Evolutionary conservation across 495 filamentous ascomycete genomes (phyloP).

Genomic region (Bacidia rubella): DNA sequence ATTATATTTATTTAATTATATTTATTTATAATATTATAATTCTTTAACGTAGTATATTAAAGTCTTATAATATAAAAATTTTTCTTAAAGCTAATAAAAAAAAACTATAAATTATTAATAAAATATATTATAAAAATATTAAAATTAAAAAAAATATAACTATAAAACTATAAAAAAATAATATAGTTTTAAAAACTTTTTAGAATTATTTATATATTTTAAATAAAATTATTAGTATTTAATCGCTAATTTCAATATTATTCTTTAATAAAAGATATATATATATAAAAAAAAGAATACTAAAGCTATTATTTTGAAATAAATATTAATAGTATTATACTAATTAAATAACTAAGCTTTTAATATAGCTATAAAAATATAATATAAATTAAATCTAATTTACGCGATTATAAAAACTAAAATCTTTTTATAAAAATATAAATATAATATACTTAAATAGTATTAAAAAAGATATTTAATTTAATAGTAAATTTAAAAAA

Average conservation of each 20-base stretch:
- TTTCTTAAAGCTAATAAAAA: background rate
- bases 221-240: too few relatives aligned
- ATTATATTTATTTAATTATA: background rate
- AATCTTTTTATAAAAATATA: conserved; percentile 1
- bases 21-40: background rate
- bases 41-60: background rate
- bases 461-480: background rate
- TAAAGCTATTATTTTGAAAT: too few relatives aligned
- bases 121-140: background rate
- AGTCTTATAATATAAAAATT: too few relatives aligned
- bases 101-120: background rate
- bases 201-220: too few relatives aligned
- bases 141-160: too few relatives aligned
- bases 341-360: background rate
- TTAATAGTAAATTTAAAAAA: background rate
- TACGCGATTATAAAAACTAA: background rate
- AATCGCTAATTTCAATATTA: background rate
- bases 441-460: conserved; percentile 11
- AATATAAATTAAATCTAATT: background rate
- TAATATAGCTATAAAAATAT: background rate
- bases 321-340: background rate
- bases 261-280: background rate
- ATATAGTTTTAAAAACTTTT: too few relatives aligned
- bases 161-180: too few relatives aligned
- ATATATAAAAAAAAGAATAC: background rate